phyloP scores from a whole-genome alignment of 768 basidiomycete species.

The Leccinum boreale region DNA sequence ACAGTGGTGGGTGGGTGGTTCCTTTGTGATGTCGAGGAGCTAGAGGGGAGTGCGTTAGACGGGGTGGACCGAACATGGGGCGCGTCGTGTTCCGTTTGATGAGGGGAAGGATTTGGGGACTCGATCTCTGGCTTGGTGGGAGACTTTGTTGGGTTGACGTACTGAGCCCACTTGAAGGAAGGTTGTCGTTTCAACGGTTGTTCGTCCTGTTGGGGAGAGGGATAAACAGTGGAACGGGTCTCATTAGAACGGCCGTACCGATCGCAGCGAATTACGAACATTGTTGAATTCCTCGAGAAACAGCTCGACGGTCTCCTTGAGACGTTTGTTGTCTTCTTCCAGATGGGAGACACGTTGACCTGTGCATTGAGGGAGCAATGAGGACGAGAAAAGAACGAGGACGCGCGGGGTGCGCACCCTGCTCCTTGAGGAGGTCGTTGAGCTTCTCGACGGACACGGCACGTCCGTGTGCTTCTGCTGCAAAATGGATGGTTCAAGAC shows the following conservation, averaged over 20 bases:
- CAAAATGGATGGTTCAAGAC: neutral
- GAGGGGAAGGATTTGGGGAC: slow-evolving; percentile 79
- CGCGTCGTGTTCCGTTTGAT: slow-evolving; percentile 70
- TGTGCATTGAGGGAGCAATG: slow-evolving; percentile 29
- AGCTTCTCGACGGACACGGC: slow-evolving; percentile 63
- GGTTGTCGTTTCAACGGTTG: slow-evolving; percentile 64
- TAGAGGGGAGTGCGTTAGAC: slow-evolving; percentile 10
- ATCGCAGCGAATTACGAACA: slow-evolving; percentile 36
- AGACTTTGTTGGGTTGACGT: slow-evolving; percentile 70
- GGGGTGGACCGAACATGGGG: slow-evolving; percentile 34
- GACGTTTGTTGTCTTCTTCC: slow-evolving; percentile 74
- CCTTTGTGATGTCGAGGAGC: slow-evolving; percentile 32
- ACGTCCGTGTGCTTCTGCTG: slow-evolving; percentile 60
- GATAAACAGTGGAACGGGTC: slow-evolving; percentile 9
- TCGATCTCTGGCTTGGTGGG: slow-evolving; percentile 76
- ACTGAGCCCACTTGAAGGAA: slow-evolving; percentile 88
- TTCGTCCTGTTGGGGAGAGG: slow-evolving; percentile 26
- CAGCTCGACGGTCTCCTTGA: slow-evolving; percentile 59
- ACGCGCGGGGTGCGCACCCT: slow-evolving; percentile 47
- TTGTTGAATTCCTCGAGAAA: slow-evolving; percentile 64
- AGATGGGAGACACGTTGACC: slow-evolving; percentile 65
- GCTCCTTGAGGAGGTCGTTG: slow-evolving; percentile 64
- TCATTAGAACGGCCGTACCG: slow-evolving; percentile 11
- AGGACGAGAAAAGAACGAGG: neutral
- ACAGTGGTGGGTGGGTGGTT: slow-evolving; percentile 26